Conservation (phyloP, 2,329 filamentous ascomycete genomes). For the Colletotrichum acutatum region DNA sequence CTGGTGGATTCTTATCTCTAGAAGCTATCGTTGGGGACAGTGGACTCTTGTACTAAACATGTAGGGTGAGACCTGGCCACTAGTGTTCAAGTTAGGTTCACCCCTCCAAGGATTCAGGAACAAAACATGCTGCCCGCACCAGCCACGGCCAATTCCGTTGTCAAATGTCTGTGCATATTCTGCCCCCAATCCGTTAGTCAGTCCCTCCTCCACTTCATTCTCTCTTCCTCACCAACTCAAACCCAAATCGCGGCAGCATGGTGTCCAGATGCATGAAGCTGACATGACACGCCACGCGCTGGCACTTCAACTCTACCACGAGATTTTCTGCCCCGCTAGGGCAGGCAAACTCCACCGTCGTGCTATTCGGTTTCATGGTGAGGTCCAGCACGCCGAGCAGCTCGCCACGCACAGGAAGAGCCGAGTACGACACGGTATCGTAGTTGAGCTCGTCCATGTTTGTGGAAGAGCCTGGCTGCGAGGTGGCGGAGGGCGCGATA, state of each 20-base stretch:
- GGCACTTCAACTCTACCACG: constrained; percentile 20
- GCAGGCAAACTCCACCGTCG: not conserved
- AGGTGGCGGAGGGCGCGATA: not conserved
- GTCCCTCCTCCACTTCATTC: not conserved
- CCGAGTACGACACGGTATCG: constrained; percentile 17
- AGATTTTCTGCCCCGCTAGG: not conserved
- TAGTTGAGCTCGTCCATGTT: constrained; percentile 18
- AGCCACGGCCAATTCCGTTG: too few species aligned
- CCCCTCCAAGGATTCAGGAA: too few species aligned
- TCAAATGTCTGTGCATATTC: too few species aligned
- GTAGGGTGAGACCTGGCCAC: too few species aligned
- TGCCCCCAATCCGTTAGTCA: too few species aligned
- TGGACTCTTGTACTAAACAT: too few species aligned
- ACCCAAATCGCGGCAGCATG: constrained; percentile 15
- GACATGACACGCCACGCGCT: constrained; percentile 22
- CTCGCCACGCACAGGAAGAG: constrained; percentile 17
- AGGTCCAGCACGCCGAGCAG: constrained; percentile 16
- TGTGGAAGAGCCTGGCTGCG: not conserved
- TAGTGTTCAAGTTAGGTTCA: too few species aligned
- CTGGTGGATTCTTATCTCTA: too few species aligned
- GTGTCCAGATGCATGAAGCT: constrained; percentile 18
- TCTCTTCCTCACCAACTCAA: constrained; percentile 13
- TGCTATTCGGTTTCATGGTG: not conserved
- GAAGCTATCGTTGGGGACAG: too few species aligned
- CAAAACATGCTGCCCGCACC: too few species aligned